Evolutionary conservation across 2,329 filamentous ascomycete species (phyloP).

Genomic region (Apiospora saccharicola): DNA sequence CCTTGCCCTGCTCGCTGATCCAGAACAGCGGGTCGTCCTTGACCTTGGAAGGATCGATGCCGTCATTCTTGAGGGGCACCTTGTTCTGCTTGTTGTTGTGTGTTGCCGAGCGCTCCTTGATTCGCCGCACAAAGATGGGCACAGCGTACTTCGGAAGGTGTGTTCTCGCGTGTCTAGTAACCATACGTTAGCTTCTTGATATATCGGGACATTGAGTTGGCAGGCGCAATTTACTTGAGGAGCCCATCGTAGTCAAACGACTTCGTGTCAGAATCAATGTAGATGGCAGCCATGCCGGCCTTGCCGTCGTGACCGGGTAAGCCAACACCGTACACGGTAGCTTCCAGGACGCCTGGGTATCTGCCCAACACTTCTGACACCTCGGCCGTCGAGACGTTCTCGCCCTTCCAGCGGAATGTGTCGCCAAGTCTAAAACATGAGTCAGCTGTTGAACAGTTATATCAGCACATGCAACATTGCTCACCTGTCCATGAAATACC

Average conservation of each 20-base stretch:
- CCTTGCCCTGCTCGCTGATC: conserved; percentile 64
- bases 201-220: too few species aligned
- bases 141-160: conserved; percentile 77
- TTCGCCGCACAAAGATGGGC: conserved; percentile 73
- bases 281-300: conserved; percentile 69
- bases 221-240: conserved; percentile 51
- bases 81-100: conserved; percentile 87
- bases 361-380: conserved; percentile 69
- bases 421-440: conserved; percentile 66
- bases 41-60: conserved; percentile 64
- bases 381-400: conserved; percentile 73
- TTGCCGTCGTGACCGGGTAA: conserved; percentile 73
- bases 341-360: conserved; percentile 66
- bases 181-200: not conserved
- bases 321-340: conserved; percentile 74
- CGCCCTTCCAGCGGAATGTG: conserved; percentile 78
- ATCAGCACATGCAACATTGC: conserved; percentile 41
- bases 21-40: conserved; percentile 56
- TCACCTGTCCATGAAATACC: conserved; percentile 71
- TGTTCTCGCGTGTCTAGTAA: conserved; percentile 58
- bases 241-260: conserved; percentile 68
- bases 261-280: conserved; percentile 57
- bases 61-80: conserved; percentile 71
- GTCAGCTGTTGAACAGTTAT: conserved; percentile 14
- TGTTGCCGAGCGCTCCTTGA: conserved; percentile 65